Base-by-base conservation (phyloP, 2,329 filamentous ascomycete genomes). In the Cercospora sojina region DNA sequence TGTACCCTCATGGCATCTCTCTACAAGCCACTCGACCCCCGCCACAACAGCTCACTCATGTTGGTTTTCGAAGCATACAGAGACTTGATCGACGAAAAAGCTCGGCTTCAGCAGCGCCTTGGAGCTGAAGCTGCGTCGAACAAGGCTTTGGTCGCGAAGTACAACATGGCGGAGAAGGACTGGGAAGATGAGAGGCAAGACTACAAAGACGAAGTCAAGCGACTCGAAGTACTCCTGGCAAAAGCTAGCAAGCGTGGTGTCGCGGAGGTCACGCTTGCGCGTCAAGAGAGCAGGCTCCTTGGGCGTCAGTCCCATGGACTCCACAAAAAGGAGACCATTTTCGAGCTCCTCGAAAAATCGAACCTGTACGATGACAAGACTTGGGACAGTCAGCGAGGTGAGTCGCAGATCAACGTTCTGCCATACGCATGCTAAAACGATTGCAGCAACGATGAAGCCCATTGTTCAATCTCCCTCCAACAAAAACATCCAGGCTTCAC, bases 151-250 rank as follows among this genome's bases (percentile, higher is more conserved):
- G 58, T 72, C 5, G 60, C 67, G 29, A 71, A 73, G 20, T 72
- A 74, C 41, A 72, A 76, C 32, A 69, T 69, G 16, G 72, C 75
- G 7, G 74, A 79, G 64, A 71, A 74, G 12, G 65, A 67, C 5
- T 81, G 77, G 78, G 53, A 70, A 2, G 66, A 75, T 8, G 74
- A 77, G 61, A 76, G 78, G 65, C 70, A 72, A 47, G 72, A 74
- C 16, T 82, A 80, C 68, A 75, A 77, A 43, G 76, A 75, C 3
- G 80, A 83, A 66, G 78, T 82, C 60, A 80, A 78, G 64, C 77
- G 80, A 16, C 74, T 83, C 13, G 81, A 83, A 69, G 66, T 82
- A 3, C 67, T 83, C 27, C 80, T 83, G 64, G 78, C 79, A 2
- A 77, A 77, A 58, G 66, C 68, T 13, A 77, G 80, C 7, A 76